Conservation (phyloP, 164 flowering plant species). For the Stephania cephalantha region DNA sequence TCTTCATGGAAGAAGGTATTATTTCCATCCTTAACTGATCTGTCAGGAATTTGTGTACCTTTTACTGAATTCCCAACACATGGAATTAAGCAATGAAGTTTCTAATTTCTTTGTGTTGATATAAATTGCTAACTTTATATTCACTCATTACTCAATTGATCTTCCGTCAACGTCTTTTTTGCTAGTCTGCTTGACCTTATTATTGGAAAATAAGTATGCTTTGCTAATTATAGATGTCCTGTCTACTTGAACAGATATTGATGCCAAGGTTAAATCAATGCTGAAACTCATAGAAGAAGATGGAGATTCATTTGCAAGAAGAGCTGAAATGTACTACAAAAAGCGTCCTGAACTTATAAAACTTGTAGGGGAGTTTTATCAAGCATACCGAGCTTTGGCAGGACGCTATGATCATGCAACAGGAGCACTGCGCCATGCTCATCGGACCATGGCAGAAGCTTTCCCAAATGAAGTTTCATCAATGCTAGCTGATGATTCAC, state of each 20-base stretch:
- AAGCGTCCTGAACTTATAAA: conserved; percentile 96
- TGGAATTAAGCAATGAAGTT: too few species aligned
- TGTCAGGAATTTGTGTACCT: too few species aligned
- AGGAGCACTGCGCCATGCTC: conserved; percentile 84
- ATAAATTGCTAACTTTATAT: too few species aligned
- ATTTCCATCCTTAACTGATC: too few species aligned
- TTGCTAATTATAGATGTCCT: not conserved
- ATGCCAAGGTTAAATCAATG: conserved; percentile 83
- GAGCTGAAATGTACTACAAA: conserved; percentile 99
- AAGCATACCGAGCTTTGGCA: conserved; percentile 93
- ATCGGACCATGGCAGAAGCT: conserved; percentile 71
- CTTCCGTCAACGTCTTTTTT: not conserved
- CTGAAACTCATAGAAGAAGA: conserved; percentile 97
- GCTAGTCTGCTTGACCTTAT: not conserved
- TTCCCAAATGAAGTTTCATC: conserved; percentile 70
- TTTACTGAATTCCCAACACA: too few species aligned
- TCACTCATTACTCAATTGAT: too few species aligned
- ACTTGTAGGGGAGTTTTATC: conserved; percentile 85
- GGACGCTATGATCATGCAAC: conserved; percentile 94
- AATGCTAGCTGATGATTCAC: conserved; percentile 43
- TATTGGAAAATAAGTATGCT: not conserved
- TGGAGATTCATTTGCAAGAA: conserved; percentile 96
- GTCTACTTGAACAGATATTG: conserved; percentile 61
- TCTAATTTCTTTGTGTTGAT: too few species aligned
- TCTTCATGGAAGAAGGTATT: too few species aligned